phyloP scores from a whole-genome alignment of 116 monocot genomes.

The Posidonia oceanica region DNA sequence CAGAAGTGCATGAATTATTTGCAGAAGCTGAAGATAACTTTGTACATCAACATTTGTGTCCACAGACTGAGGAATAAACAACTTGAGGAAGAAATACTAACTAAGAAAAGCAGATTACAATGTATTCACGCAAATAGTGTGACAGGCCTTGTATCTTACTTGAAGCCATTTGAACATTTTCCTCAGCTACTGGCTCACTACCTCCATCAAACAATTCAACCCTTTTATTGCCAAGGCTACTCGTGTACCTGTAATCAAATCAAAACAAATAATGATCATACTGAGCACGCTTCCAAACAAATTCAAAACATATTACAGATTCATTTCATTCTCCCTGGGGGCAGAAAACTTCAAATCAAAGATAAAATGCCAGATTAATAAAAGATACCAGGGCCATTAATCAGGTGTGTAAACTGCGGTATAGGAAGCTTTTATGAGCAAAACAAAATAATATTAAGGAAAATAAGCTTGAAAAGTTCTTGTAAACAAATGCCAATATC shows the following conservation, averaged over 20 bases:
- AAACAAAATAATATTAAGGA: no score
- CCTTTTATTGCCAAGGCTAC: conserved; percentile 85
- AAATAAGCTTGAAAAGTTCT: no score
- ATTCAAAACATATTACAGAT: neutral
- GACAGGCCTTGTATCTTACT: conserved; percentile 18
- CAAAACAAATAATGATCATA: conserved; percentile 5
- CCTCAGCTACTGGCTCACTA: conserved; percentile 42
- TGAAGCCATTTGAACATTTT: conserved; percentile 74
- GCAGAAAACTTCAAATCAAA: no score
- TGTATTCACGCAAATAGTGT: neutral
- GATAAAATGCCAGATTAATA: no score
- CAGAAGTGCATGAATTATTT: no score
- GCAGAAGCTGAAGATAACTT: neutral
- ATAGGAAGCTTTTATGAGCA: no score
- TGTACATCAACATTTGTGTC: neutral
- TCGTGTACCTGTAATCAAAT: conserved; percentile 50
- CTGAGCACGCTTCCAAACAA: neutral
- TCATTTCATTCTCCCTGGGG: no score
- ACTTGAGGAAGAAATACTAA: neutral
- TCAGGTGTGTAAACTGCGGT: no score
- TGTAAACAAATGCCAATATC: no score
- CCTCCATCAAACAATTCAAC: conserved; percentile 85
- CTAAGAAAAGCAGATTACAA: neutral
- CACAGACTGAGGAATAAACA: neutral
- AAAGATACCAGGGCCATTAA: no score